phyloP scores from a whole-genome alignment of 345 rosid genomes.

The Kandelia obovata region DNA sequence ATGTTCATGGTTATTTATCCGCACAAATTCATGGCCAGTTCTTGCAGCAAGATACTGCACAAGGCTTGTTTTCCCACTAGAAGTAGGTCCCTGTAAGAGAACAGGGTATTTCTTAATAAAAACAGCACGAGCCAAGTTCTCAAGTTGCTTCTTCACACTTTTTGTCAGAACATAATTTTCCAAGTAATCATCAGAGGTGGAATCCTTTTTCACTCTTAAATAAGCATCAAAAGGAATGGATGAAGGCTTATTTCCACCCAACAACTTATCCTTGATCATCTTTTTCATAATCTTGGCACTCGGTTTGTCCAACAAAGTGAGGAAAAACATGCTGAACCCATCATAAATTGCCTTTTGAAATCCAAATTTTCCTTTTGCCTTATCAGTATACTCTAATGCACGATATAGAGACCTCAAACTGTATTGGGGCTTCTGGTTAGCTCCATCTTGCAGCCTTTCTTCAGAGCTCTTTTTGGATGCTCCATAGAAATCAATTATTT shows the following conservation, averaged over 20 bases:
- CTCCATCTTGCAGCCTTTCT: conserved; percentile 96
- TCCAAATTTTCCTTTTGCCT: conserved; percentile 55
- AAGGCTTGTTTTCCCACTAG: conserved; percentile 98
- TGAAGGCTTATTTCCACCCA: conserved; percentile 46
- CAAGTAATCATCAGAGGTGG: conserved; percentile 39
- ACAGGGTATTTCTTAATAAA: conserved; percentile 81
- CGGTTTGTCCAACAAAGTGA: conserved; percentile 70
- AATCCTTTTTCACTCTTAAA: conserved; percentile 33
- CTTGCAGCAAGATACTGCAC: conserved; percentile 87
- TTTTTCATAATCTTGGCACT: conserved; percentile 73
- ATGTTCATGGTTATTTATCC: conserved; percentile 95
- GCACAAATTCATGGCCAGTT: conserved; percentile 84
- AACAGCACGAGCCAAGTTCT: conserved; percentile 76
- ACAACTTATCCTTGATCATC: conserved; percentile 43
- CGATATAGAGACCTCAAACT: conserved; percentile 94
- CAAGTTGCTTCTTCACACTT: conserved; percentile 69
- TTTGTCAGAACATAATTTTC: conserved; percentile 65
- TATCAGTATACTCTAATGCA: conserved; percentile 71
- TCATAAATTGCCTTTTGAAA: conserved; percentile 70
- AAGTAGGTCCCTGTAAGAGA: conserved; percentile 94
- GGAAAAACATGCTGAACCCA: conserved; percentile 91
- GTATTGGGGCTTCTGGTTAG: conserved; percentile 94
- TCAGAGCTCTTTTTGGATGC: conserved; percentile 70
- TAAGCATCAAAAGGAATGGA: conserved; percentile 41
- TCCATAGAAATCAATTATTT: conserved; percentile 66